Base-by-base conservation (phyloP, 192 early-diverging fungal species). In the Backusella macrospora region DNA sequence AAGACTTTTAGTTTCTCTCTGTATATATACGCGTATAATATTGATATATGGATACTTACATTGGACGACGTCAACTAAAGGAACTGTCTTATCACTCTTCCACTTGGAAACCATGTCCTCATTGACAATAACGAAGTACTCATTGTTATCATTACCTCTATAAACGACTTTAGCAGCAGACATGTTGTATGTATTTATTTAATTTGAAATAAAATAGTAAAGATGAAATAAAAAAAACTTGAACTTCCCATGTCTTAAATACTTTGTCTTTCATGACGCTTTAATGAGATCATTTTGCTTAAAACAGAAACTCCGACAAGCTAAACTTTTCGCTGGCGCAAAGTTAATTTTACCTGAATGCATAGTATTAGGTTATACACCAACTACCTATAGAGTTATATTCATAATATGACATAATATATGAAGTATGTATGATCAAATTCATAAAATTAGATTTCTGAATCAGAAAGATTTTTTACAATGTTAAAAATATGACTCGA, bases 51-150 rank as follows among this genome's bases (percentile, higher is more conserved):
- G 42, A 26, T 38, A 70, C 70, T 73, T 62, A 78, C 77, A 71
- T 66, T 74, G 66, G 14, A 77, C 79, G 16, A 83, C 82, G 8
- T 80, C 59, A 10, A 80, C 68, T 23, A 83, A 48, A 13, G 82
- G 82, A 49, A 80, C 75, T 5, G 75, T 62, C 62, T 74, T 70
- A 46, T 83, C 82, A 5, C 68, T 52, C 43, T 72, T 74, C 79
- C 79, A 83, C 62, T 80, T 77, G 4, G 39, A 13, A 6, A 74
- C 73, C 73, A 74, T 75, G 9, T 38, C 64, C 1, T 48, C 38
- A 34, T 74, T 66, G 21, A 76, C 76, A 44, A 83, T 70, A 13
- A 83, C 65, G 45, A 68, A 83, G 71, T 73, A 83, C 44, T 81
- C 78, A 37, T 65, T 52, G 38, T 66, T 42, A 38, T 74, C 48